Base-by-base conservation (phyloP, 2,329 filamentous ascomycete genomes). In the Pyrenochaeta sp. region DNA sequence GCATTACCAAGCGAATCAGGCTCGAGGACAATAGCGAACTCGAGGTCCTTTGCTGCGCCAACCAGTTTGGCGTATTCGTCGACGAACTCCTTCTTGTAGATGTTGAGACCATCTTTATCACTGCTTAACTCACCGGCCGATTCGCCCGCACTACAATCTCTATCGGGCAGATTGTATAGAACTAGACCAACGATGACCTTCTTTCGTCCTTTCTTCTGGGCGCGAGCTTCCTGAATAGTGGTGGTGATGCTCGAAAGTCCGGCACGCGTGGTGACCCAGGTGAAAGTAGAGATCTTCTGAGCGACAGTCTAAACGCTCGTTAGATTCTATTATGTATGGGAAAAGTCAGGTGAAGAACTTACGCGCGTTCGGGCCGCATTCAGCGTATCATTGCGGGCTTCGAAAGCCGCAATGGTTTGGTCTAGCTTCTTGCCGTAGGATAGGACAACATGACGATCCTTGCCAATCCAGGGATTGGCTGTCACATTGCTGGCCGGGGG, bases 101-200 rank as follows among this genome's bases (percentile, higher is more conserved):
- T 48, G 14, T 53, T 28, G 32, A 59, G 35, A 7, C 59, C 59
- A 30, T 61, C 41, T 4, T 60, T 61, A 22, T 86, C 91, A 56
- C 90, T 88, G 62, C 87, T 81, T 35, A 97, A 84, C 72, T 97
- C 93, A 37, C 88, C 82, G 34, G 78, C 73, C 41, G 90, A 88
- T 89, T 91, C 96, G 58, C 77, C 75, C 39, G 89, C 89, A 64
- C 88, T 88, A 69, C 78, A 80, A 73, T 97, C 89, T 77, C 88
- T 96, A 74, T 97, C 93, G 80, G 97, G 93, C 3, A 97, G 83
- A 23, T 83, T 81, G 78, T 96, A 97, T 80, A 97, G 96, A 47
- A 93, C 90, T 38, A 65, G 59, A 7, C 61, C 61, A 3, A 62
- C 58, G 14, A 62, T 58, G 40, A 61, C 55, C 14, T 43, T 55